phyloP scores from a whole-genome alignment of 2,329 filamentous ascomycete genomes.

The Neospermospora avenae region DNA sequence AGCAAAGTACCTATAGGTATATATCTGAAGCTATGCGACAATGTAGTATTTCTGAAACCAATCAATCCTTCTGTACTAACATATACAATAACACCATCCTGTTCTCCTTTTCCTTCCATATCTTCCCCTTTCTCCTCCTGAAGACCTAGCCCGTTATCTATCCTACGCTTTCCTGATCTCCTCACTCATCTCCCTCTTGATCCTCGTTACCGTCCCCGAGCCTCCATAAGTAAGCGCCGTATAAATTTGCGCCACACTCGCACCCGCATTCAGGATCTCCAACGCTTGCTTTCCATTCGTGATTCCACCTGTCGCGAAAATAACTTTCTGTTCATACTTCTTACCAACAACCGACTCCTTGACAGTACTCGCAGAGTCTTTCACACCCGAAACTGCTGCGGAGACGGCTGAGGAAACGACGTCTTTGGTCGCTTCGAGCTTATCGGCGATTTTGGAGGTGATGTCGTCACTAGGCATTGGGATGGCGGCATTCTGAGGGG shows the following conservation, averaged over 20 bases:
- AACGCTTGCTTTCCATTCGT: constrained; percentile 82
- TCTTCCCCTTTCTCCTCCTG: constrained; percentile 40
- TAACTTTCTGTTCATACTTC: constrained; percentile 58
- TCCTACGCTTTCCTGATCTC: no score
- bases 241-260: constrained; percentile 88
- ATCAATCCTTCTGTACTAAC: neutral
- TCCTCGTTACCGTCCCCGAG: constrained; percentile 60
- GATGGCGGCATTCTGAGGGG: neutral
- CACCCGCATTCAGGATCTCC: constrained; percentile 80
- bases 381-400: neutral
- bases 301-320: constrained; percentile 93
- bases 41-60: neutral
- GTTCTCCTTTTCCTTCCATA: neutral
- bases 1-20: neutral
- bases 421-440: constrained; percentile 32
- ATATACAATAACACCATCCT: neutral
- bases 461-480: constrained; percentile 33
- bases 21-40: neutral
- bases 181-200: constrained; percentile 59
- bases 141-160: no score
- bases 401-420: constrained; percentile 1
- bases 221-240: constrained; percentile 67
- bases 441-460: constrained; percentile 36
- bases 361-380: neutral
- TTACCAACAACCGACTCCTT: neutral